Percentiles rank a stretch among this genome's conserved stretches.
Conservation (phyloP, 83 land plant species). For the Thuja plicata region DNA sequence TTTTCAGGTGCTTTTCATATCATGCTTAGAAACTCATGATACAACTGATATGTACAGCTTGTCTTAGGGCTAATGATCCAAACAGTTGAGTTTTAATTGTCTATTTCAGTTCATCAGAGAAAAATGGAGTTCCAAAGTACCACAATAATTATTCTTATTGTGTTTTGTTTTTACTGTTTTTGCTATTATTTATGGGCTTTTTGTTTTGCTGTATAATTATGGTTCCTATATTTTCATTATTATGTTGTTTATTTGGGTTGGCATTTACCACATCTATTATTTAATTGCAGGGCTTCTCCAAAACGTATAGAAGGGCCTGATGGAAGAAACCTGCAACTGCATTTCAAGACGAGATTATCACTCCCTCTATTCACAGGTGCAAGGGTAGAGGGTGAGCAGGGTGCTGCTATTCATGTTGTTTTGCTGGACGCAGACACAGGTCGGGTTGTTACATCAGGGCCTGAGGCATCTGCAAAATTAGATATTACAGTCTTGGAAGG, state of each 20-base stretch:
- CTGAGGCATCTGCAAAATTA: slow-evolving; percentile 61
- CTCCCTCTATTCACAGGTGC: slow-evolving; percentile 77
- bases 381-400: slow-evolving; percentile 74
- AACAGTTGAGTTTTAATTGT: background rate
- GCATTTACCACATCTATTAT: background rate
- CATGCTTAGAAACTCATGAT: background rate
- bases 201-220: background rate
- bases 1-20: background rate
- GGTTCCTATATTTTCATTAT: background rate
- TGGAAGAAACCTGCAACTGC: slow-evolving; percentile 56
- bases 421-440: slow-evolving; percentile 47
- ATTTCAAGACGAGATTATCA: slow-evolving; percentile 53
- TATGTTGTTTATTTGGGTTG: background rate
- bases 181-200: background rate
- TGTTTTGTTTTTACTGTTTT: background rate
- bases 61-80: background rate
- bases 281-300: slow-evolving; percentile 54
- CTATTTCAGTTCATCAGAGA: background rate
- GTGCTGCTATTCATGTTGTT: slow-evolving; percentile 68
- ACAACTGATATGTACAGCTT: background rate
- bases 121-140: background rate
- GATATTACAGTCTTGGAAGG: slow-evolving; percentile 84
- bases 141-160: background rate
- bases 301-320: slow-evolving; percentile 70
- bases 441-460: slow-evolving; percentile 55